Base-by-base conservation (phyloP, 2,329 filamentous ascomycete genomes). In the Penicillium sp. region DNA sequence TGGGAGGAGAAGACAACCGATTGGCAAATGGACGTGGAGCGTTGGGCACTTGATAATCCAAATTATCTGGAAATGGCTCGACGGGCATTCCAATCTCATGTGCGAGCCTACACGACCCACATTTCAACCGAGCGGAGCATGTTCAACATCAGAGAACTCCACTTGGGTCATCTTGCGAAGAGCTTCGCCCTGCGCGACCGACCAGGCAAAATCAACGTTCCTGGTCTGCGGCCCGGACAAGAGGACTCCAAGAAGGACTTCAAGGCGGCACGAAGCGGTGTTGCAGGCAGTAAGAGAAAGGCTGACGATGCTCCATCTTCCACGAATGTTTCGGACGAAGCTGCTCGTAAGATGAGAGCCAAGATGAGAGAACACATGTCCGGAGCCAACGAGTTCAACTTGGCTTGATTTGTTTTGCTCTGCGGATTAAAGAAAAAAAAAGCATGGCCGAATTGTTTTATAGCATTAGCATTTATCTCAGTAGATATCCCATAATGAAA, bases 401-500 rank as follows among this genome's bases (percentile, higher is more conserved):
- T 84, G 65, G 81, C 81, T 39, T 83, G 65, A 65, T 60, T 13
- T 6, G n/a, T 51, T 36, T 47, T 42, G 32, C 35, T 61, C 43
- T 18, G 39, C 56, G 40, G 16, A 41, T 13, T 39, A n/a, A n/a
- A n/a, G n/a, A n/a, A n/a, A 16, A 34, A 39, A 54, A 51, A 50
- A 50, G 46, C 32, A 54, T 44, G 39, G 51, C 39, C 26, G 27
- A 47, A 53, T 69, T 61, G 64, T 67, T 67, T 56, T 59, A 56
- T 57, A 63, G 61, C 63, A 60, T 63, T 58, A 65, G 58, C 60
- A 58, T 62, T 58, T 53, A 46, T 61, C 57, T 77, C 65, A 92
- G 71, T 94, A 99, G 55, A 97, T 86, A 76, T 97, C 90, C 94
- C 94, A 99, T 62, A 99, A 76, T 68, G 91, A 96, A 59, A 97